These are phyloP conservation scores for Salinomyces thailandicus DNA, from an alignment of 2,329 filamentous ascomycete species.

Conservation along the genomic window DNA sequence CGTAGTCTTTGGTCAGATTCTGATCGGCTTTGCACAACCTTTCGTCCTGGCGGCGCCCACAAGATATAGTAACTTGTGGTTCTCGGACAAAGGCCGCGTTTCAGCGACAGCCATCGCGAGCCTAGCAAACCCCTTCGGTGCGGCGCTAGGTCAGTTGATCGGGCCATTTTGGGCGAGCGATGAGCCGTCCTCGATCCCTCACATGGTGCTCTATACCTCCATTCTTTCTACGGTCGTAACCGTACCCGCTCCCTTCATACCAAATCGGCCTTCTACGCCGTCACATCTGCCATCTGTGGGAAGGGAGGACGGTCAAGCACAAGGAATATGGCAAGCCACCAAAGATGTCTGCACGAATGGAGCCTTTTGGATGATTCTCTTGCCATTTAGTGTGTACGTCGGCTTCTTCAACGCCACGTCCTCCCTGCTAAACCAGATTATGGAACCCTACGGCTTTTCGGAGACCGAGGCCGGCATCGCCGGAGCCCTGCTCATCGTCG, in stretches of 20 bases:
- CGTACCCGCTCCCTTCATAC: slow-evolving; percentile 73
- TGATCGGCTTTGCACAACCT: slow-evolving; percentile 81
- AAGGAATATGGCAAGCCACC: slow-evolving; percentile 36
- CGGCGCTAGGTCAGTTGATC: slow-evolving; percentile 77
- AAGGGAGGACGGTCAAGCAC: slow-evolving; percentile 39
- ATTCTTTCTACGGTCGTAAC: slow-evolving; percentile 48
- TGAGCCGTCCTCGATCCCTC: slow-evolving; percentile 53
- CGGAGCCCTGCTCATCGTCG: slow-evolving; percentile 78
- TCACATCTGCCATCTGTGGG: slow-evolving; percentile 53
- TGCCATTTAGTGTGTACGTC: slow-evolving; percentile 77
- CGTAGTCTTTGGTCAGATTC: slow-evolving; percentile 82
- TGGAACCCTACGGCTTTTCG: slow-evolving; percentile 72
- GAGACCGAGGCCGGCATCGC: slow-evolving; percentile 82
- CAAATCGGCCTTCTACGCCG: slow-evolving; percentile 64
- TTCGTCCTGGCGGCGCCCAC: slow-evolving; percentile 87
- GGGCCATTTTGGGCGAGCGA: slow-evolving; percentile 63
- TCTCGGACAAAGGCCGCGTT: slow-evolving; percentile 71
- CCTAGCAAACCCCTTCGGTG: slow-evolving; percentile 82
- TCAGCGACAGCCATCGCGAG: slow-evolving; percentile 77
- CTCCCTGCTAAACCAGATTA: slow-evolving; percentile 79
- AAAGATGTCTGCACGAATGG: slow-evolving; percentile 40
- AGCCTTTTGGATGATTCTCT: slow-evolving; percentile 69
- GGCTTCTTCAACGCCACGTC: slow-evolving; percentile 91
- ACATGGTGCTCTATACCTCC: slow-evolving; percentile 55
- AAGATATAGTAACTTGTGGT: slow-evolving; percentile 89